These are phyloP conservation scores for Cladosporium sp. DNA, from an alignment of 2,329 filamentous ascomycete genomes.

Conservation along the genomic window DNA sequence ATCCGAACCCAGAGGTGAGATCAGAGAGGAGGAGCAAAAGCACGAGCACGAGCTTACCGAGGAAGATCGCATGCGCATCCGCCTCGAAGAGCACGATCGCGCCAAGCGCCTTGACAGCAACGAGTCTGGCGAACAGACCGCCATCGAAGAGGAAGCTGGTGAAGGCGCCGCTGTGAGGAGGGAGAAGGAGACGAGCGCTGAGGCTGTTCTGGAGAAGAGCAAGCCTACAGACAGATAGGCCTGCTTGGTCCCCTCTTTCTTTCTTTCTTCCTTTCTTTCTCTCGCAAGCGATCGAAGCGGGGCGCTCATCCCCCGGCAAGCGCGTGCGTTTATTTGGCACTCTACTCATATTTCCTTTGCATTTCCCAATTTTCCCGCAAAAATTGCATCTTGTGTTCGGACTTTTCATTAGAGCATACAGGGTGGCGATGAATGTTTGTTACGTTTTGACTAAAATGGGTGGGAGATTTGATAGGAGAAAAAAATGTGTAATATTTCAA, in stretches of 20 bases:
- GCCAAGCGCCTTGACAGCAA: conserved; percentile 19
- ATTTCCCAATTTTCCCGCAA: too few relatives aligned
- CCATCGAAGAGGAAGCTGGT: conserved; percentile 29
- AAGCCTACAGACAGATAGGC: background rate
- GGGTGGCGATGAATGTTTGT: too few relatives aligned
- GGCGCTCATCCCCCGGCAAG: too few relatives aligned
- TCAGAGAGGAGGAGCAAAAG: conserved; percentile 27
- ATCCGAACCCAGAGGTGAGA: conserved; percentile 29
- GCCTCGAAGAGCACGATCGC: conserved; percentile 32
- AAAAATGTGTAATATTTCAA: too few relatives aligned
- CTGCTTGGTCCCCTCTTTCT: background rate
- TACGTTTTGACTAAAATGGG: too few relatives aligned
- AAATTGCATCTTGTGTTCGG: too few relatives aligned
- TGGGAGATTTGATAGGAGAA: too few relatives aligned
- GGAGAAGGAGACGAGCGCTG: conserved; percentile 24
- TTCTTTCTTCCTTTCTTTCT: too few relatives aligned
- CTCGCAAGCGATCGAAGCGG: too few relatives aligned
- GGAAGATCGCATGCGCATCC: conserved; percentile 47
- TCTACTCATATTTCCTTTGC: too few relatives aligned
- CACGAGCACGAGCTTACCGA: conserved; percentile 33
- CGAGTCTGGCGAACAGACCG: conserved; percentile 30
- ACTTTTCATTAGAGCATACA: too few relatives aligned
- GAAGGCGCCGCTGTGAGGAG: conserved; percentile 25
- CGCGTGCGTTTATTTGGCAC: too few relatives aligned
- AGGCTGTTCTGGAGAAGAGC: conserved; percentile 27